phyloP scores from a whole-genome alignment of 345 rosid species.

The Triadica sebifera region DNA sequence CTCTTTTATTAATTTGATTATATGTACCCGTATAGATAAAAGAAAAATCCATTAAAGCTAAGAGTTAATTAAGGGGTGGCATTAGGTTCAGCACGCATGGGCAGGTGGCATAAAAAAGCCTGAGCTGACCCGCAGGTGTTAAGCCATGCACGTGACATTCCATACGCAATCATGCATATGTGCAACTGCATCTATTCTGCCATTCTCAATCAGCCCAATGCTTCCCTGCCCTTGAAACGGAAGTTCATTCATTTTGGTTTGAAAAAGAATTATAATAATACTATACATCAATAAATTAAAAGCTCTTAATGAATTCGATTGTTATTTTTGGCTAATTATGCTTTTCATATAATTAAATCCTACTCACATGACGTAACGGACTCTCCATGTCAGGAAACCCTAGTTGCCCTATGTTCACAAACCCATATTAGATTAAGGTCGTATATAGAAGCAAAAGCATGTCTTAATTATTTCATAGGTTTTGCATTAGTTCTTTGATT shows the following conservation, averaged over 20 bases:
- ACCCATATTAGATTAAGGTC: no score
- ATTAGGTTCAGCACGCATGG: not conserved
- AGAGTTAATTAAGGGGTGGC: no score
- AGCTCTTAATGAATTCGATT: not conserved
- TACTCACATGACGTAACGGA: slow-evolving; percentile 16
- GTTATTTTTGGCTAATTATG: not conserved
- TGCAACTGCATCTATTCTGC: not conserved
- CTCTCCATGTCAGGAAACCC: not conserved
- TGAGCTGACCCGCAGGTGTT: not conserved
- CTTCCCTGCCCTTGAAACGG: not conserved
- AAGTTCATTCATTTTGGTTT: not conserved
- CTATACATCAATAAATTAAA: no score
- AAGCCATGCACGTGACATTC: slow-evolving; percentile 16
- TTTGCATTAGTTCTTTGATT: no score
- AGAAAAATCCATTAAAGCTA: no score
- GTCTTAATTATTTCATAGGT: no score
- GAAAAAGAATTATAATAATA: not conserved
- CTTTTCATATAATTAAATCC: not conserved
- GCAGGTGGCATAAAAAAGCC: slow-evolving; percentile 16
- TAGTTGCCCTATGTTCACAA: no score
- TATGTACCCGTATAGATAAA: no score
- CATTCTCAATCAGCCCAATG: not conserved
- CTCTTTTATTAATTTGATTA: no score
- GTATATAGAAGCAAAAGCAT: no score
- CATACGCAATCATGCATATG: slow-evolving; percentile 6